phyloP scores from a whole-genome alignment of 257 asterid genomes.

The Cordia subcordata region DNA sequence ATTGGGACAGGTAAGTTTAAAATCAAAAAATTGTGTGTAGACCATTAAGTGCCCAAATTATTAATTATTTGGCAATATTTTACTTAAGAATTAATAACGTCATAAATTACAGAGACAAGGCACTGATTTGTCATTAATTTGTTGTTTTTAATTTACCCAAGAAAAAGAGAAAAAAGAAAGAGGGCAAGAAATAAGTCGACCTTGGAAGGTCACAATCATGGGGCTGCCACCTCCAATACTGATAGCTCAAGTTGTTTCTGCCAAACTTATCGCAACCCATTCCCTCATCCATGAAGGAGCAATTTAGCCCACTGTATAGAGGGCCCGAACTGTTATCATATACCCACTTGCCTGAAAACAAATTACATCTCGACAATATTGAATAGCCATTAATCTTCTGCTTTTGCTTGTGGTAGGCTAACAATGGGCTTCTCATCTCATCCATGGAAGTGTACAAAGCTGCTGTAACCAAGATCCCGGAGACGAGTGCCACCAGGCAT shows the following conservation, averaged over 20 bases:
- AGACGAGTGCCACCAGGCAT: neutral
- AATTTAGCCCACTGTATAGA: slow-evolving; percentile 28
- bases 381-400: neutral
- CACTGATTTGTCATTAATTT: no score
- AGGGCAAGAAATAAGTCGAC: slow-evolving; percentile 11
- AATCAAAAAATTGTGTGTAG: no score
- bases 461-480: neutral
- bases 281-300: slow-evolving; percentile 28
- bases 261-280: slow-evolving; percentile 35
- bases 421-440: neutral
- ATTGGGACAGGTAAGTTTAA: no score
- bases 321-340: slow-evolving; percentile 30
- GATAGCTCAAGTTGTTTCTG: slow-evolving; percentile 32
- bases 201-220: slow-evolving; percentile 48
- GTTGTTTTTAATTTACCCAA: no score
- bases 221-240: slow-evolving; percentile 51
- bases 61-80: no score
- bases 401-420: neutral
- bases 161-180: neutral
- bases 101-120: no score
- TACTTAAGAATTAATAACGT: no score
- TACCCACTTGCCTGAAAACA: slow-evolving; percentile 21
- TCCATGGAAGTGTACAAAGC: neutral
- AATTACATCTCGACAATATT: slow-evolving; percentile 14
- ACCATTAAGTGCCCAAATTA: no score